Conservation (phyloP, 2,329 filamentous ascomycete species). For the Colletotrichum euphorbiae region DNA sequence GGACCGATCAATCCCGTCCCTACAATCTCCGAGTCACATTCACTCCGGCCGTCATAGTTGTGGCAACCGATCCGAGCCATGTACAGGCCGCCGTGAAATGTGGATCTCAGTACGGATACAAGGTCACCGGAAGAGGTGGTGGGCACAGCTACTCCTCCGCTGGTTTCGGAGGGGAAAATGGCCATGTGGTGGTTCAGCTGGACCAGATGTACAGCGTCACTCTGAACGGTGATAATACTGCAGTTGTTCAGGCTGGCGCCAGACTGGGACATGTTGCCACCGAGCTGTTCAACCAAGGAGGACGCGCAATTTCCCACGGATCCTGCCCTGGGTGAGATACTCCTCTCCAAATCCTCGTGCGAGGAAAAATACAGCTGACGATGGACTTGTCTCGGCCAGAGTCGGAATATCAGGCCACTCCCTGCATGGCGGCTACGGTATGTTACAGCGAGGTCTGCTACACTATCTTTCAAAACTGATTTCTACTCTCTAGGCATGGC, state of each 20-base stretch:
- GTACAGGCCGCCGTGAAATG: constrained; percentile 60
- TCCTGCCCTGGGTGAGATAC: constrained; percentile 61
- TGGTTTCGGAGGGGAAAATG: constrained; percentile 61
- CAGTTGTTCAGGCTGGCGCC: constrained; percentile 60
- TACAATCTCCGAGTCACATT: constrained; percentile 49
- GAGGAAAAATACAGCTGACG: not conserved
- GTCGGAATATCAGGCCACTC: constrained; percentile 55
- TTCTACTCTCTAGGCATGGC: constrained; percentile 1
- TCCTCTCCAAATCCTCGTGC: not conserved
- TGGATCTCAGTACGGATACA: constrained; percentile 54
- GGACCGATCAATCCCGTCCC: constrained; percentile 42
- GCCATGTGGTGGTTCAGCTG: constrained; percentile 60
- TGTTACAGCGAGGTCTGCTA: not conserved
- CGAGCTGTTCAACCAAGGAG: constrained; percentile 53
- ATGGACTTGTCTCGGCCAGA: constrained; percentile 35
- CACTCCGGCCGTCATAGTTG: constrained; percentile 58
- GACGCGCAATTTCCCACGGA: constrained; percentile 60
- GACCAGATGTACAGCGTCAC: constrained; percentile 57
- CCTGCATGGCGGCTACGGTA: constrained; percentile 56
- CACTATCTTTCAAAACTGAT: not conserved
- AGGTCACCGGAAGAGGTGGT: constrained; percentile 62
- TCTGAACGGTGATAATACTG: constrained; percentile 54
- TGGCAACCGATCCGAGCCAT: constrained; percentile 55
- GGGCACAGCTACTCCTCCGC: constrained; percentile 65
- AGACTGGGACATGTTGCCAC: constrained; percentile 60